phyloP scores from a whole-genome alignment of 805 yeast genomes.

The Pichia occidentalis region DNA sequence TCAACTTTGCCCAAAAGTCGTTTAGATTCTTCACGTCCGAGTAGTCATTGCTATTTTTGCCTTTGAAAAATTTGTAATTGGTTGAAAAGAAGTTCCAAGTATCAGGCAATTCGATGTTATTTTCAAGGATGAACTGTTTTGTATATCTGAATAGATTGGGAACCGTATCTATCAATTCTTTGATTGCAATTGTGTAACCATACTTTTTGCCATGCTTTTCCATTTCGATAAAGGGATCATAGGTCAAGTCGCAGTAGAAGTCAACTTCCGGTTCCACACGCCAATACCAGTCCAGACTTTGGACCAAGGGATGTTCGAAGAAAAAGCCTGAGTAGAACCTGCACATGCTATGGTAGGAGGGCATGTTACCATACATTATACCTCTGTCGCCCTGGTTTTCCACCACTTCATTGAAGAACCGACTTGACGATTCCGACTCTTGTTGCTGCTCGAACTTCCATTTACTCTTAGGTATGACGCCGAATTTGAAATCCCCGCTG shows the following conservation, averaged over 20 bases:
- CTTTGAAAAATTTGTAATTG: constrained; percentile 32
- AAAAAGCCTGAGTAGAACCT: constrained; percentile 84
- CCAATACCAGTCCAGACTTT: constrained; percentile 86
- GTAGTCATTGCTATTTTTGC: constrained; percentile 28
- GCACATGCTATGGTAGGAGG: constrained; percentile 91
- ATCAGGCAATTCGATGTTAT: constrained; percentile 45
- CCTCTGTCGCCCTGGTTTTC: constrained; percentile 75
- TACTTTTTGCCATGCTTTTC: constrained; percentile 58
- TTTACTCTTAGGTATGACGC: constrained; percentile 44
- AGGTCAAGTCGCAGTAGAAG: constrained; percentile 83
- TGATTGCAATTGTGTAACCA: constrained; percentile 76
- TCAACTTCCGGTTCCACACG: constrained; percentile 91
- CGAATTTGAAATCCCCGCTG: constrained; percentile 63
- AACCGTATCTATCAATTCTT: constrained; percentile 74
- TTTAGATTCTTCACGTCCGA: constrained; percentile 19
- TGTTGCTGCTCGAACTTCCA: constrained; percentile 67
- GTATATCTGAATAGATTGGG: constrained; percentile 78
- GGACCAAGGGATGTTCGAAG: constrained; percentile 69
- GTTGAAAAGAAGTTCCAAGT: constrained; percentile 64
- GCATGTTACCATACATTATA: constrained; percentile 76
- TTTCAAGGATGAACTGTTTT: constrained; percentile 47
- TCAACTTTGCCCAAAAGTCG: constrained; percentile 25
- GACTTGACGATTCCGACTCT: constrained; percentile 28
- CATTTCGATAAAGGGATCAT: constrained; percentile 89
- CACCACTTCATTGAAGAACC: constrained; percentile 48